These are phyloP conservation scores for Asterella californica DNA, from an alignment of 225 moss, liverwort and hornwort genomes.

Conservation along the genomic window DNA sequence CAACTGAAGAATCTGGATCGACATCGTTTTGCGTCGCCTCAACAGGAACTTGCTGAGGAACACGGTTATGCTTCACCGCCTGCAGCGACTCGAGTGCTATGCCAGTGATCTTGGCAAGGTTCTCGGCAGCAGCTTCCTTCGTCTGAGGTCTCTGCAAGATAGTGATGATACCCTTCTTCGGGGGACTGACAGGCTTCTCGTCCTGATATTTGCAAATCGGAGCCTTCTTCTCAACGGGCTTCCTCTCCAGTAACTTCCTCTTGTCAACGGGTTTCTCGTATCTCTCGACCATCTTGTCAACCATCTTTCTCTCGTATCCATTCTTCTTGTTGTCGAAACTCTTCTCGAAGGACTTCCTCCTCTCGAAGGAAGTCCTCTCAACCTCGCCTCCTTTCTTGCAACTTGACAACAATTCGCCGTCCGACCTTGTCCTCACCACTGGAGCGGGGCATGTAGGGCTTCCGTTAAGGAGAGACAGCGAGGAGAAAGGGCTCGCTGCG, in stretches of 20 bases:
- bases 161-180: slow-evolving; percentile 31
- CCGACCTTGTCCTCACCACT: slow-evolving; percentile 29
- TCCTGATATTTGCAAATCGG: neutral
- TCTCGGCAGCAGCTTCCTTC: slow-evolving; percentile 31
- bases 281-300: slow-evolving; percentile 22
- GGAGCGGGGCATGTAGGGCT: neutral
- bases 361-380: slow-evolving; percentile 20
- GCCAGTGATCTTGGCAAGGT: slow-evolving; percentile 30
- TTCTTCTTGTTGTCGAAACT: slow-evolving; percentile 17
- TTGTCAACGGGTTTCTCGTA: slow-evolving; percentile 27
- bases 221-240: slow-evolving; percentile 29
- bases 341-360: slow-evolving; percentile 16
- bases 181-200: slow-evolving; percentile 12
- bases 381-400: slow-evolving; percentile 24
- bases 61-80: slow-evolving; percentile 1
- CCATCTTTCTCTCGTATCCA: slow-evolving; percentile 3
- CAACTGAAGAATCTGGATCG: neutral
- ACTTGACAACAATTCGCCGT: slow-evolving; percentile 27
- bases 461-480: slow-evolving; percentile 14
- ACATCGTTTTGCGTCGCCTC: neutral
- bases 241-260: slow-evolving; percentile 28
- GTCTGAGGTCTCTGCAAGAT: slow-evolving; percentile 40
- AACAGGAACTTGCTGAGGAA: neutral
- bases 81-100: slow-evolving; percentile 18
- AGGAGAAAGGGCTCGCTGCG: slow-evolving; percentile 4